A percentile compares a stretch with the other conserved stretches of the same genome.
phyloP scores from a whole-genome alignment of 306 rosid genomes.

The Cotoneaster glaucophyllus region DNA sequence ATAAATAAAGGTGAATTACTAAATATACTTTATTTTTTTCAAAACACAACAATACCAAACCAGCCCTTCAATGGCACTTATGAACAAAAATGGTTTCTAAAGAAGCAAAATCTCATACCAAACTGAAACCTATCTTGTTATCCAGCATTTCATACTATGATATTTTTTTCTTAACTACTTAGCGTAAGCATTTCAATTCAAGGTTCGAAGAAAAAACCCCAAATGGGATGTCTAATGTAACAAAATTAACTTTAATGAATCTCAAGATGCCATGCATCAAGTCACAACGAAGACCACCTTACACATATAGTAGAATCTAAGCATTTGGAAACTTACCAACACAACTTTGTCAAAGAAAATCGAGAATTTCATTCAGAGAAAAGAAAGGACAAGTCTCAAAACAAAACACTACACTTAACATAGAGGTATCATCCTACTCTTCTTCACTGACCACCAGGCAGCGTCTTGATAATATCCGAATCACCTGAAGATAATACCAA shows the following conservation, averaged over 20 bases:
- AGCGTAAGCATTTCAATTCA: too few species aligned
- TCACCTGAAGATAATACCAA: neutral
- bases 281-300: neutral
- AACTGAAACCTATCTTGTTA: too few species aligned
- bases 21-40: too few species aligned
- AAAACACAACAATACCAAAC: too few species aligned
- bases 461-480: conserved; percentile 29
- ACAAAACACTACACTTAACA: neutral
- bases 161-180: too few species aligned
- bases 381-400: neutral
- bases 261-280: neutral
- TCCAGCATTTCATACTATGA: too few species aligned
- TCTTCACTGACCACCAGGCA: conserved; percentile 33
- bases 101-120: too few species aligned
- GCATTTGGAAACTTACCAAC: neutral
- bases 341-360: neutral
- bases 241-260: neutral
- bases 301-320: neutral
- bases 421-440: neutral
- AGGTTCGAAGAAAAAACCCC: neutral
- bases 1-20: too few species aligned
- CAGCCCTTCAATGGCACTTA: too few species aligned
- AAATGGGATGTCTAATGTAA: neutral
- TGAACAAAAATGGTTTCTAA: too few species aligned
- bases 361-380: neutral